Evolutionary conservation across 2,329 filamentous ascomycete species (phyloP).

Genomic region (Fusarium dlaminii): DNA sequence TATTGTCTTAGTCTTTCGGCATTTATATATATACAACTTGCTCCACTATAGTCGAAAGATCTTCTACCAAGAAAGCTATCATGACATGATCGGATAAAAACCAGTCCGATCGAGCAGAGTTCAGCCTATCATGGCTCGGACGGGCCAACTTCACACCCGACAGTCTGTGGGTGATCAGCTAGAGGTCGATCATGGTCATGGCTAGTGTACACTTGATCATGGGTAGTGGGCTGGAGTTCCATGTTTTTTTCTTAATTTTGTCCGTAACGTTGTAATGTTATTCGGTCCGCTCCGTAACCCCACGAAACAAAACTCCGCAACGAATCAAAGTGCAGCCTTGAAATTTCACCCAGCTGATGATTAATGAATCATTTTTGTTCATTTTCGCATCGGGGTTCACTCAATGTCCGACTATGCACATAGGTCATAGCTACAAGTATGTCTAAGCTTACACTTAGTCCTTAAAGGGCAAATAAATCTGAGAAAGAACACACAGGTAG

Average conservation of each 20-base stretch:
- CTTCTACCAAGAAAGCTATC: not conserved
- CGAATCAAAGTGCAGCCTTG: not conserved
- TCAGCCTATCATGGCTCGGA: not conserved
- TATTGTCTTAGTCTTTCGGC: not conserved
- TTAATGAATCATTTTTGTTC: rapidly evolving
- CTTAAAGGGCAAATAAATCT: too few species aligned
- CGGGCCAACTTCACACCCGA: not conserved
- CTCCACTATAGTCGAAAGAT: not conserved
- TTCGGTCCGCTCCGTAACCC: not conserved
- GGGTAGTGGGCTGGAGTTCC: not conserved
- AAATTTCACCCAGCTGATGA: not conserved
- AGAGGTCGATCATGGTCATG: not conserved
- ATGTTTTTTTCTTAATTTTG: too few species aligned
- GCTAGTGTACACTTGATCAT: not conserved
- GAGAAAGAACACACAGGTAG: not conserved
- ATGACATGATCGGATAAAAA: not conserved
- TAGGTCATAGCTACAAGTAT: too few species aligned
- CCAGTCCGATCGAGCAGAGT: not conserved
- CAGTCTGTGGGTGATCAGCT: not conserved
- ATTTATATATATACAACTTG: not conserved
- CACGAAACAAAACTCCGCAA: not conserved
- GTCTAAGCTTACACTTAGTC: too few species aligned
- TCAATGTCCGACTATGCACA: not conserved
- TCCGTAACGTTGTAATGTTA: not conserved
- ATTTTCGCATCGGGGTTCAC: not conserved